phyloP scores from a whole-genome alignment of 208 protist genomes.

The Kentomonas sorsogonicus region DNA sequence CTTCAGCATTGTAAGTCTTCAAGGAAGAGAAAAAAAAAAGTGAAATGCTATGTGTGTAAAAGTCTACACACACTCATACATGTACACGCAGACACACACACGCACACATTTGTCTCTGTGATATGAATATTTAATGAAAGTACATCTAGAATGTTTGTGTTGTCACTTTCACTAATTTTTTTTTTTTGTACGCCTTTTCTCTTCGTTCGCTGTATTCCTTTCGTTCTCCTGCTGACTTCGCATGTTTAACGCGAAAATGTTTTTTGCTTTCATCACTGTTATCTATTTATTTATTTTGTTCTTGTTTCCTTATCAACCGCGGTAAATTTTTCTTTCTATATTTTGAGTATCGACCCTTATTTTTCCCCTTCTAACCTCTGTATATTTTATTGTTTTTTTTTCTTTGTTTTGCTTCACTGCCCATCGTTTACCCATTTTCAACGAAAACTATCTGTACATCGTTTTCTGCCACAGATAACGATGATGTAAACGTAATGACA shows the following conservation, averaged over 20 bases:
- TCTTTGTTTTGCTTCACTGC: not conserved
- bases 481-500: too few relatives aligned
- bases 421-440: constrained; percentile 10
- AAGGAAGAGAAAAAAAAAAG: not conserved
- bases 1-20: not conserved
- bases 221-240: not conserved
- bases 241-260: not conserved
- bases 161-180: constrained; percentile 2
- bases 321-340: not conserved
- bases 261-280: not conserved
- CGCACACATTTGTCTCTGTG: too few relatives aligned
- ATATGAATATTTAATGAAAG: too few relatives aligned
- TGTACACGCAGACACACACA: too few relatives aligned
- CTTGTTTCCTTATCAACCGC: not conserved
- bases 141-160: too few relatives aligned
- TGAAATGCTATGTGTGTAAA: too few relatives aligned
- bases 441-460: too few relatives aligned
- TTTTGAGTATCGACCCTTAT: not conserved
- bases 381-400: constrained; percentile 1
- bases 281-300: not conserved
- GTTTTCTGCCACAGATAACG: too few relatives aligned
- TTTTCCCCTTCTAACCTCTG: not conserved
- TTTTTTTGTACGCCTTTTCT: constrained; percentile 14
- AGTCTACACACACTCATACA: too few relatives aligned
- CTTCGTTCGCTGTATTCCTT: not conserved